phyloP scores from a whole-genome alignment of 331 rosid genomes.

The Saraca asoca region DNA sequence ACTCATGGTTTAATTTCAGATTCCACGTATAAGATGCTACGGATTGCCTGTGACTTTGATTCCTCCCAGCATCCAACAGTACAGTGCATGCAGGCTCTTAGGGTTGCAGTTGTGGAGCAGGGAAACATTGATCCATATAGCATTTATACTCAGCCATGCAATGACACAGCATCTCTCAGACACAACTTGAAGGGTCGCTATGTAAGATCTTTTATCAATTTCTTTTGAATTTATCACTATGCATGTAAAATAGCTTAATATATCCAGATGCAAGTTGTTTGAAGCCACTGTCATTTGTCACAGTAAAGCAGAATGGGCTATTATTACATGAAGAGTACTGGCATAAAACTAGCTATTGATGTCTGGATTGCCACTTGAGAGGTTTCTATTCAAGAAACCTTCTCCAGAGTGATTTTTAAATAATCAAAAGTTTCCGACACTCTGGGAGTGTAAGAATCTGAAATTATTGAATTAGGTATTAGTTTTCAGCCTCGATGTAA shows the following conservation, averaged over 20 bases:
- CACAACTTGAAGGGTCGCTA: conserved; percentile 71
- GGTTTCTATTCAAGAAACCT: background rate
- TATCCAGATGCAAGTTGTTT: too few species aligned
- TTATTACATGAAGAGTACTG: background rate
- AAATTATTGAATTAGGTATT: background rate
- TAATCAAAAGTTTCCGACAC: conserved; percentile 1
- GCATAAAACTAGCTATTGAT: background rate
- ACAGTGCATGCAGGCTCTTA: conserved; percentile 67
- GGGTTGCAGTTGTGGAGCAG: conserved; percentile 52
- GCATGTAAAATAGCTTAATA: background rate
- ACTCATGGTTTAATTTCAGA: conserved; percentile 86
- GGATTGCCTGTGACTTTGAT: conserved; percentile 53
- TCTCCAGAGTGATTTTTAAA: background rate
- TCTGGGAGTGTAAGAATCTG: background rate
- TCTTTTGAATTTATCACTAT: conserved; percentile 20
- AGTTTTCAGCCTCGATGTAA: background rate
- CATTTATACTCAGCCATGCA: conserved; percentile 73
- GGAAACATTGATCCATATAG: conserved; percentile 88
- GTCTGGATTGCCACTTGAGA: conserved; percentile 17
- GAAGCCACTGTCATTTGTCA: too few species aligned
- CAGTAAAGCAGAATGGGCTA: conserved; percentile 9
- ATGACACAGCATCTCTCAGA: conserved; percentile 51
- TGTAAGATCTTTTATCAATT: conserved; percentile 53
- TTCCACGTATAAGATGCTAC: conserved; percentile 66
- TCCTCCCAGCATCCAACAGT: conserved; percentile 72